Base-by-base conservation (phyloP, 2,329 filamentous ascomycete genomes). In the Lachnellula hyalina region DNA sequence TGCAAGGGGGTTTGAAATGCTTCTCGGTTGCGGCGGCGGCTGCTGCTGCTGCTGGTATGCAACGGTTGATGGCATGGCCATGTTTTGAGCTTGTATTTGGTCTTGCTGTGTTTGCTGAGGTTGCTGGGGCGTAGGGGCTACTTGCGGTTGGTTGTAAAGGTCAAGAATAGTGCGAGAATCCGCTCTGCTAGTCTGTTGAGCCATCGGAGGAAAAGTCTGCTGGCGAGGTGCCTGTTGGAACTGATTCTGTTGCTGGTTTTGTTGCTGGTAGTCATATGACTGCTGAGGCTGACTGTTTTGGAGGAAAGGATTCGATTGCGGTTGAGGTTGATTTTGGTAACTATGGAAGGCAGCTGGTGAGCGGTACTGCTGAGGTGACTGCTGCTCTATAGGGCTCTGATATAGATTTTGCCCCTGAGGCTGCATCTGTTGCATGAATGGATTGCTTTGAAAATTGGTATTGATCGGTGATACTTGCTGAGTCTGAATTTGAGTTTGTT, bases 91-190 rank as follows among this genome's bases (percentile, higher is more conserved):
- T 28, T 57, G 58, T 19, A 42, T 51, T 46, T 60, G 63, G 8
- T 60, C 48, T 47, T 64, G 62, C 52, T 59, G 54, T 28, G 56
- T 47, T 34, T 62, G 58, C 19, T 54, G 49, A 35, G 59, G 59
- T 34, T 62, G 58, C 19, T 54, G 49, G 32, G 59, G 59, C 8
- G 56, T 56, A n/a, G 68, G 66, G 28, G 67, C 67, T 32, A 68
- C 47, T 55, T 71, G 68, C 38, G 68, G 66, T 28, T 68, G 80
- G 66, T 82, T 84, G 54, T 89, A 93, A 11, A 94, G 72, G 5
- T 89, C 86, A 69, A 93, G 76, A 56, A 94, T 93, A 4, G 86
- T 86, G 3, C 81, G 82, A 60, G 88, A 92, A 64, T 90, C 83
- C 32, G 84, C 78, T 34, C 80, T 75, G 42, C 74, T 74, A 15